Conservation (phyloP, 495 filamentous ascomycete genomes). For the Aspergillus sclerotioniger region DNA sequence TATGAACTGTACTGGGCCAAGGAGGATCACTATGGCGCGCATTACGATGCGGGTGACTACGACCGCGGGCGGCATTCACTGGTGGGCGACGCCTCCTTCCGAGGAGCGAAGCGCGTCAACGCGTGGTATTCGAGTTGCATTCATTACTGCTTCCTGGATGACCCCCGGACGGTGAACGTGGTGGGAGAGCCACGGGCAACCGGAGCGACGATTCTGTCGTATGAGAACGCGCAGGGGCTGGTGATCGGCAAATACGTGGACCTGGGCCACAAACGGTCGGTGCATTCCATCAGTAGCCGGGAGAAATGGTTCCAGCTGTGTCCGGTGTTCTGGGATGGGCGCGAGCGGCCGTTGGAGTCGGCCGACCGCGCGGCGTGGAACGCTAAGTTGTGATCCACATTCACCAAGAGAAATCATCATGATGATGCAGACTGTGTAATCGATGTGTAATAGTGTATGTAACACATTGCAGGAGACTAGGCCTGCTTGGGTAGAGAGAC, state of each 20-base stretch:
- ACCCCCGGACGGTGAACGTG: conserved; percentile 59
- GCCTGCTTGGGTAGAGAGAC: too few relatives aligned
- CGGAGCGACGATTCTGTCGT: conserved; percentile 58
- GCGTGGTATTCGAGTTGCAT: conserved; percentile 69
- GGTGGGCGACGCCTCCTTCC: conserved; percentile 60
- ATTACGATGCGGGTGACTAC: conserved; percentile 61
- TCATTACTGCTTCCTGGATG: conserved; percentile 69
- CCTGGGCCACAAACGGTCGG: conserved; percentile 63
- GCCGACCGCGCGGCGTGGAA: conserved; percentile 50
- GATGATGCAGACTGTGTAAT: too few relatives aligned
- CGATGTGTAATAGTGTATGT: too few relatives aligned
- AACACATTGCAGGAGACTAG: too few relatives aligned
- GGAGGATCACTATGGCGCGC: conserved; percentile 66
- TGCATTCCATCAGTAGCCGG: conserved; percentile 56
- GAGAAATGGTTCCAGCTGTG: conserved; percentile 69
- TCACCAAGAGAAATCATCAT: too few relatives aligned
- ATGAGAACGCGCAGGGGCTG: conserved; percentile 65
- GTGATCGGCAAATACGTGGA: conserved; percentile 65
- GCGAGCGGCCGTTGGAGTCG: conserved; percentile 43
- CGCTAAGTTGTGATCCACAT: conserved; percentile 43
- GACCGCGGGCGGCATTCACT: conserved; percentile 69
- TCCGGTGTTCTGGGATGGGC: conserved; percentile 52
- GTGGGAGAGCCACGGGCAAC: conserved; percentile 67
- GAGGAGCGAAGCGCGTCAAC: conserved; percentile 63
- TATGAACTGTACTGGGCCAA: conserved; percentile 73